A percentile compares a stretch with the other conserved stretches of the same genome.
These are phyloP conservation scores for Opeltia flavorubescens DNA, from an alignment of 495 filamentous ascomycete species.

Conservation along the genomic window DNA sequence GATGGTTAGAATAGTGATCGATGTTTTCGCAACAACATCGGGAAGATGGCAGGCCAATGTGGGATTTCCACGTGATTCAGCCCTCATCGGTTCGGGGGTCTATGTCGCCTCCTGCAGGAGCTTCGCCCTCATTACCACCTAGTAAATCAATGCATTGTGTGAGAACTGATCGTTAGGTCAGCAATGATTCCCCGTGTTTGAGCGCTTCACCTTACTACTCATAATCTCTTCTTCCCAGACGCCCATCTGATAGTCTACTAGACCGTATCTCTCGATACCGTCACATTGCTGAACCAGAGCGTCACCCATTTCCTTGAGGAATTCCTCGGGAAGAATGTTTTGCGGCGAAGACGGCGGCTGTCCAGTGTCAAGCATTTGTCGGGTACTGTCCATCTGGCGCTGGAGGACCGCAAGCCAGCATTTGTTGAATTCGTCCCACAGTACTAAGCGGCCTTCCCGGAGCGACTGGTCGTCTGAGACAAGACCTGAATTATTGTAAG, in stretches of 20 bases:
- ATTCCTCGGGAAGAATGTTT: conserved; percentile 51
- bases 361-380: conserved; percentile 42
- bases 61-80: neutral
- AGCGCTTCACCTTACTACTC: conserved; percentile 29
- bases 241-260: conserved; percentile 95
- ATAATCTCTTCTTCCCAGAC: conserved; percentile 93
- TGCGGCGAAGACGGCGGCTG: conserved; percentile 45
- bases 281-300: conserved; percentile 75
- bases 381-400: conserved; percentile 66
- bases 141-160: conserved; percentile 50
- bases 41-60: too few species aligned
- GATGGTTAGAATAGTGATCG: neutral
- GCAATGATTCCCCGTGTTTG: conserved; percentile 4
- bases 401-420: conserved; percentile 85
- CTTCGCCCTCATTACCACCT: conserved; percentile 21
- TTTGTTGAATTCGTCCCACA: conserved; percentile 92
- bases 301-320: conserved; percentile 64
- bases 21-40: neutral
- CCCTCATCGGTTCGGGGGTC: neutral
- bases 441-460: conserved; percentile 54
- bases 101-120: neutral
- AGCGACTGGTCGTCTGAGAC: conserved; percentile 60
- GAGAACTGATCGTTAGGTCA: conserved; percentile 34
- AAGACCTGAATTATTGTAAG: conserved; percentile 37
- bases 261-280: conserved; percentile 67